These are phyloP conservation scores for Botrytis hyacinthi DNA, from an alignment of 2,329 filamentous ascomycete genomes.

Conservation along the genomic window DNA sequence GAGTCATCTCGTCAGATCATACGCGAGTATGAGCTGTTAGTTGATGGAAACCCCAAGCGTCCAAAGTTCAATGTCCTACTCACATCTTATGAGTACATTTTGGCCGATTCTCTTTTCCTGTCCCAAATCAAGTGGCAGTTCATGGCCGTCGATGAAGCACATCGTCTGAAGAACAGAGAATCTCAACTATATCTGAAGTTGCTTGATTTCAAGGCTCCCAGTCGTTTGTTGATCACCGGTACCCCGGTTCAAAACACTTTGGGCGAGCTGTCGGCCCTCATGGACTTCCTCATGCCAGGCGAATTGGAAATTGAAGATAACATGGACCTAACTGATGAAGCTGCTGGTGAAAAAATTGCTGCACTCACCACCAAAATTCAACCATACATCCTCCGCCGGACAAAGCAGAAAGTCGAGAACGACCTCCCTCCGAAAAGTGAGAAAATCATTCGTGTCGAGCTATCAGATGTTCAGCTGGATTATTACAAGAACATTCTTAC, in stretches of 20 bases:
- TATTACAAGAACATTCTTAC: conserved; percentile 99
- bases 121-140: conserved; percentile 96
- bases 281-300: conserved; percentile 97
- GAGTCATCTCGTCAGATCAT: conserved; percentile 84
- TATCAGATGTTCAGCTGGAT: conserved; percentile 93
- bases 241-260: conserved; percentile 98
- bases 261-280: conserved; percentile 83
- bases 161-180: conserved; percentile 93
- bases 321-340: conserved; percentile 76
- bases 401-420: conserved; percentile 96
- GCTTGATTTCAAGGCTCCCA: conserved; percentile 80
- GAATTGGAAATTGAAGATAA: conserved; percentile 88
- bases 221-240: conserved; percentile 89
- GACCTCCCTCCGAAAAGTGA: conserved; percentile 96
- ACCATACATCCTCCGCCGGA: conserved; percentile 91
- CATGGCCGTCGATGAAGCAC: conserved; percentile 92
- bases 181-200: conserved; percentile 89
- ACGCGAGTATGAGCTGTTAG: conserved; percentile 82
- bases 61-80: conserved; percentile 97
- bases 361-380: conserved; percentile 84
- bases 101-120: conserved; percentile 80
- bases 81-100: conserved; percentile 95
- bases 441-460: conserved; percentile 96
- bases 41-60: conserved; percentile 81
- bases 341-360: conserved; percentile 82